Percentiles rank a stretch among this genome's conserved stretches.
These are phyloP conservation scores for Eucalyptus curtisii DNA, from an alignment of 345 rosid genomes.

Conservation along the genomic window DNA sequence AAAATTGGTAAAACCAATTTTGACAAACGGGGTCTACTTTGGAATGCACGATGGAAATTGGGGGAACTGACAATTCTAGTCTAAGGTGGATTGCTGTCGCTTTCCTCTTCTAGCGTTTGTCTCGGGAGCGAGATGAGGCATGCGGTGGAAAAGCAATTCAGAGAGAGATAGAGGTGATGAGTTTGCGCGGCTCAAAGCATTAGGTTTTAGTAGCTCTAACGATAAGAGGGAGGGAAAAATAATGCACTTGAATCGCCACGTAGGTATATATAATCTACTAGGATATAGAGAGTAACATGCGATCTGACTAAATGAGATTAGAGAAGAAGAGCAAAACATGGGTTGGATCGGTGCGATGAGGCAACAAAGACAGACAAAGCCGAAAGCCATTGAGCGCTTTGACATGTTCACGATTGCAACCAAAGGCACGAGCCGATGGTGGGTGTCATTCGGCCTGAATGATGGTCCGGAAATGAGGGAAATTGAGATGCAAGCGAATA, in stretches of 20 bases:
- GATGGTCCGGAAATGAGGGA: background rate
- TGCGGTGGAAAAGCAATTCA: background rate
- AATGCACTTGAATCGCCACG: background rate
- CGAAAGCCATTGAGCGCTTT: background rate
- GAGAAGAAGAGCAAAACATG: too few relatives aligned
- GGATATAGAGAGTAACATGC: background rate
- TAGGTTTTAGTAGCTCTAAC: background rate
- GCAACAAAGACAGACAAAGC: background rate
- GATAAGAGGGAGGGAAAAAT: background rate
- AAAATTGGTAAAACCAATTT: background rate
- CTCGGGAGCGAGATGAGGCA: background rate
- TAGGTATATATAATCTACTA: background rate
- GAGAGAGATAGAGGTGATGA: background rate
- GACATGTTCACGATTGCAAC: background rate
- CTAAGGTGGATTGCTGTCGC: background rate
- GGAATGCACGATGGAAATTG: background rate
- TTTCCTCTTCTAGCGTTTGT: background rate
- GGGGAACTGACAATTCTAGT: background rate
- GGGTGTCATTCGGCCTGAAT: background rate
- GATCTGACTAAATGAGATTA: background rate
- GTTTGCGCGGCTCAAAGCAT: background rate
- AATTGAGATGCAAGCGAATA: background rate
- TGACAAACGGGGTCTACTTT: background rate
- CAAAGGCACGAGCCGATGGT: background rate
- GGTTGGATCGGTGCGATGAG: background rate